phyloP scores from a whole-genome alignment of 768 basidiomycete genomes.

The Auriscalpium orientale region DNA sequence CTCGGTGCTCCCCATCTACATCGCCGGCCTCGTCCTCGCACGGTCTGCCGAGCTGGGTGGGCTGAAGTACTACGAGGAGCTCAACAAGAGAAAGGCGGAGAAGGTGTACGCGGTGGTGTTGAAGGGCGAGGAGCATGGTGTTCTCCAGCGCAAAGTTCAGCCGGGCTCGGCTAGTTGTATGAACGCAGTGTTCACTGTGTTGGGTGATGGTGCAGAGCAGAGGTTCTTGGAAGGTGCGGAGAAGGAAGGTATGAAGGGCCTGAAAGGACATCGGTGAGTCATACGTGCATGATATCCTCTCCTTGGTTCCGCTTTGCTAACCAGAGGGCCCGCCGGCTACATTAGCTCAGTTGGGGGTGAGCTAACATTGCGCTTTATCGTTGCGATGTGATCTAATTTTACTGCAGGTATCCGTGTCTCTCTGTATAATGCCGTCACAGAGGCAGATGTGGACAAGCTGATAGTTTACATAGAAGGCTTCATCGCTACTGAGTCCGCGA shows the following conservation, averaged over 20 bases:
- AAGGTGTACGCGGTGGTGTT: conserved; percentile 70
- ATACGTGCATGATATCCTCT: neutral
- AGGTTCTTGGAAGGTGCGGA: conserved; percentile 79
- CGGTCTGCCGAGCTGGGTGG: conserved; percentile 62
- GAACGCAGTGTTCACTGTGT: conserved; percentile 85
- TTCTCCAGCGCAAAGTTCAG: conserved; percentile 66
- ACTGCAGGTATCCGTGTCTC: conserved; percentile 68
- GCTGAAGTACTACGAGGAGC: conserved; percentile 50
- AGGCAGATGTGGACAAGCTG: conserved; percentile 59
- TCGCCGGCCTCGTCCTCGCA: conserved; percentile 77
- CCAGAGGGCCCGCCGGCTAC: neutral
- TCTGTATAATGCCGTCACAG: conserved; percentile 82
- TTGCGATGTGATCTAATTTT: neutral
- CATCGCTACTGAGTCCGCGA: conserved; percentile 16
- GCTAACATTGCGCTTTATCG: neutral
- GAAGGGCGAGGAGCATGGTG: conserved; percentile 62
- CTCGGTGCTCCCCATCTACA: conserved; percentile 84
- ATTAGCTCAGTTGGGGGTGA: conserved; percentile 14
- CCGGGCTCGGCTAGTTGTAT: conserved; percentile 83
- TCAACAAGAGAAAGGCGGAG: conserved; percentile 66
- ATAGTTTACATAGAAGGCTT: conserved; percentile 57
- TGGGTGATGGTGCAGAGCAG: conserved; percentile 65
- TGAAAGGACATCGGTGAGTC: conserved; percentile 88
- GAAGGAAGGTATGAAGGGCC: conserved; percentile 66
- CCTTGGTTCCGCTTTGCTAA: neutral